phyloP scores from a whole-genome alignment of 768 basidiomycete genomes.

The Lactarius tabidus region DNA sequence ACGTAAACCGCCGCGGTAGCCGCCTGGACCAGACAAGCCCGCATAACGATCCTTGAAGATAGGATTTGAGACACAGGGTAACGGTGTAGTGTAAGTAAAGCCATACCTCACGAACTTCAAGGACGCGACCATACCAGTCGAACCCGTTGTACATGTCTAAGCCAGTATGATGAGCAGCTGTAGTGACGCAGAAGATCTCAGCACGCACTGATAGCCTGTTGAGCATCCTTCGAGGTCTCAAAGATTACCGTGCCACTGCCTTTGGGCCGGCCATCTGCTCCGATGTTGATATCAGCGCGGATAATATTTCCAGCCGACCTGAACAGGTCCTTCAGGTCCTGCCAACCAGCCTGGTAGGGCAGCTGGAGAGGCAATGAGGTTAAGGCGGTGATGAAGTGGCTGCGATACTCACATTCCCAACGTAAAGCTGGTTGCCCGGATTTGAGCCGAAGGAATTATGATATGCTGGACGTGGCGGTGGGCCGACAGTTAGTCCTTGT shows the following conservation, averaged over 20 bases:
- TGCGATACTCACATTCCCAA: conserved; percentile 68
- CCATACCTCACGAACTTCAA: conserved; percentile 92
- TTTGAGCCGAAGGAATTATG: conserved; percentile 70
- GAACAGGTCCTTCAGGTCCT: conserved; percentile 97
- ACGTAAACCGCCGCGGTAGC: conserved; percentile 52
- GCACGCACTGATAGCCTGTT: conserved; percentile 81
- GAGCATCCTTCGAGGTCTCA: conserved; percentile 74
- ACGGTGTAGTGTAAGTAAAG: neutral
- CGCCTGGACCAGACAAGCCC: conserved; percentile 66
- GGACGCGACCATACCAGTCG: conserved; percentile 92
- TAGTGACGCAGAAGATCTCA: neutral
- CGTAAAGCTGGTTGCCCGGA: conserved; percentile 90
- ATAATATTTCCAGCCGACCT: conserved; percentile 92
- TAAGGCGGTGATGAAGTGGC: neutral
- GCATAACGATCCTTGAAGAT: conserved; percentile 77
- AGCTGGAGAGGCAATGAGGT: conserved; percentile 45
- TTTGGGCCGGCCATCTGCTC: conserved; percentile 88
- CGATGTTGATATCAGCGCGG: conserved; percentile 93
- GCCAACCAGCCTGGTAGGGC: conserved; percentile 98
- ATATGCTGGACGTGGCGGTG: conserved; percentile 78
- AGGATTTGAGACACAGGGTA: neutral
- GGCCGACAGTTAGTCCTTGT: conserved; percentile 73
- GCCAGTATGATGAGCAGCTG: conserved; percentile 5
- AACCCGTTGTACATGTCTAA: conserved; percentile 95
- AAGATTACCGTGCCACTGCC: conserved; percentile 98